Base-by-base conservation (phyloP, 352 stramenopile genomes). In the Pythium myriotylum region DNA sequence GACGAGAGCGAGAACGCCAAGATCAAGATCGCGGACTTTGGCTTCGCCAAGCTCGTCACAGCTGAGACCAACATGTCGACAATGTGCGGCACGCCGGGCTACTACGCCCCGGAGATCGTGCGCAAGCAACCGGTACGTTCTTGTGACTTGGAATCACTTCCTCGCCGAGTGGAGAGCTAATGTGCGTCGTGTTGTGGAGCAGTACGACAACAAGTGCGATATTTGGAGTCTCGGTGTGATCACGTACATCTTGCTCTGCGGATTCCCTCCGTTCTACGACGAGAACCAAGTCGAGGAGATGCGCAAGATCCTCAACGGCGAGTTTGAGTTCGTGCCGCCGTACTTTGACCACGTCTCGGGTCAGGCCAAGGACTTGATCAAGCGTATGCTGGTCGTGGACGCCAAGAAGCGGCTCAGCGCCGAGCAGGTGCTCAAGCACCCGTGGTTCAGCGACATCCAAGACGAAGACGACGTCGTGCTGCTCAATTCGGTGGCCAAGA, bases 251-350 rank as follows among this genome's bases (percentile, higher is more conserved):
- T 67, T 99, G 42, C 62, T 99, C 13, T 98, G 90, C 61, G 97
- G 97, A 5, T 98, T 97, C 49, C 96, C 96, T 20, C 97, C 97
- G 0, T 99, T 99, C 74, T 98, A 99, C 77, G 87, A 97, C 54
- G 92, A 97, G 56, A 91, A 95, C 68, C 82, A 91, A 59, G 78
- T 90, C 19, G 79, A 89, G 57, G 82, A 92, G 52, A 92, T 94
- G 81, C 77, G 79, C 23, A 94, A 91, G 76, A 92, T 94, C 61
- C 68, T 90, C 10, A 77, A 88, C n/a, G 86, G 81, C 7, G 81
- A 94, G 43, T 94, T 91, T 59, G 78, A 92, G 32, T 98, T 99
- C 73, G 88, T 98, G 46, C 74, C 92, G 29, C 80, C 86, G n/a
- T 95, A 97, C 58, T 98, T 96, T 75, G 77, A 91, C 26, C 77